These are phyloP conservation scores for Teratosphaeria epicoccoides DNA, from an alignment of 2,329 filamentous ascomycete genomes.

Conservation along the genomic window DNA sequence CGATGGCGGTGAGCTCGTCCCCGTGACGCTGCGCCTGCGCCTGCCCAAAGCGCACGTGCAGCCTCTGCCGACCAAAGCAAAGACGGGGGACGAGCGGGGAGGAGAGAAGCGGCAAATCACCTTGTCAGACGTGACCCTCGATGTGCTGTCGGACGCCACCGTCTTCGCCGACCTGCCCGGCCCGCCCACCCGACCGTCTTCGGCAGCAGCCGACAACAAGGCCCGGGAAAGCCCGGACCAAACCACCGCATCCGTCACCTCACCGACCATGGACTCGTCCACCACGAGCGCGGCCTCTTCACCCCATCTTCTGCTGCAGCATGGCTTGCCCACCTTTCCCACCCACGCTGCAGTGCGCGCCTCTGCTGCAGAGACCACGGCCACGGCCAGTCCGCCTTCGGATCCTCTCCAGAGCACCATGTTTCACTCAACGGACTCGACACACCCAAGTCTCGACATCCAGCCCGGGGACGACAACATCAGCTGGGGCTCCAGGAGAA, in stretches of 20 bases:
- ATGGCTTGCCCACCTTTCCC: not conserved
- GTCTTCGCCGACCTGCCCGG: conserved; percentile 14
- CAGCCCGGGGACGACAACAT: conserved; percentile 28
- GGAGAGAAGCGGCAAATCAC: conserved; percentile 9
- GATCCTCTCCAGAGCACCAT: not conserved
- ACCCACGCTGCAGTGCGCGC: not conserved
- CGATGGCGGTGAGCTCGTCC: conserved; percentile 17
- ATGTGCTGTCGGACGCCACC: conserved; percentile 18
- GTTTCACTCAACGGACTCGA: not conserved
- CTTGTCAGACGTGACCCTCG: conserved; percentile 17
- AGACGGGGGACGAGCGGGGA: not conserved
- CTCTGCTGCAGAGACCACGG: not conserved
- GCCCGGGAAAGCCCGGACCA: not conserved
- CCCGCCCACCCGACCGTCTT: conserved; percentile 4
- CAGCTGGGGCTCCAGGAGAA: conserved; percentile 26
- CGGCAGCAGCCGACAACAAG: conserved; percentile 5
- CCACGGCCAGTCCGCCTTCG: not conserved
- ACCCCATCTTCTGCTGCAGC: not conserved
- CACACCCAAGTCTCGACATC: conserved; percentile 18
- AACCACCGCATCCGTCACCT: not conserved
- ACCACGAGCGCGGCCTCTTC: not conserved
- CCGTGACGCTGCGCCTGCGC: conserved; percentile 53
- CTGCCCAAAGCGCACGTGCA: conserved; percentile 57
- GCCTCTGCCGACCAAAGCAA: conserved; percentile 38
- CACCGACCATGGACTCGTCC: not conserved